A percentile compares a stretch with the other conserved stretches of the same genome.
Conservation (phyloP, 495 filamentous ascomycete species). For the Bathelium albidoporum region DNA sequence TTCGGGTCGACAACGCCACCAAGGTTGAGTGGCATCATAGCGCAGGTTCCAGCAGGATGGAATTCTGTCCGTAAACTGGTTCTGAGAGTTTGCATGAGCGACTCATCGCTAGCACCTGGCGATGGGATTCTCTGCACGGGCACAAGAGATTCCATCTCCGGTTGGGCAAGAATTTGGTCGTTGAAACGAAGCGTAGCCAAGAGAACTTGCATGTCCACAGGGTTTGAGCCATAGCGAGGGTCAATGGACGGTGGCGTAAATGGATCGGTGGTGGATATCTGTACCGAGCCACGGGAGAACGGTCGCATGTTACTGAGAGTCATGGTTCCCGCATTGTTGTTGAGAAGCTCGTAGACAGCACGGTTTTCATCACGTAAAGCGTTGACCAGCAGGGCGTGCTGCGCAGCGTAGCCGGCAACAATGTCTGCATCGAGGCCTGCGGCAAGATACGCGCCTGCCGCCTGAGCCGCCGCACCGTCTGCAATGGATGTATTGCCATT, state of each 20-base stretch:
- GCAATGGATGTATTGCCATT: constrained; percentile 20
- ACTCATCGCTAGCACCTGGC: constrained; percentile 12
- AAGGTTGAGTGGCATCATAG: constrained; percentile 39
- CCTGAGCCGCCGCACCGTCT: constrained; percentile 18
- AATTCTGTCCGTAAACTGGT: constrained; percentile 19
- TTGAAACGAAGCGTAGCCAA: constrained; percentile 30
- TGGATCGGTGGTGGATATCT: constrained; percentile 16
- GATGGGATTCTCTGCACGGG: constrained; percentile 23
- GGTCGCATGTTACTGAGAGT: constrained; percentile 24
- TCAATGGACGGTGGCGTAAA: constrained; percentile 19
- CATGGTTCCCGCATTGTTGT: constrained; percentile 32
- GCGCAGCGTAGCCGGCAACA: constrained; percentile 32
- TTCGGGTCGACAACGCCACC: constrained; percentile 42
- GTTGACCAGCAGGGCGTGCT: constrained; percentile 26
- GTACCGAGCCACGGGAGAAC: constrained; percentile 20
- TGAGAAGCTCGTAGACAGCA: constrained; percentile 33
- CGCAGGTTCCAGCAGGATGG: constrained; percentile 37
- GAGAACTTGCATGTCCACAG: constrained; percentile 35
- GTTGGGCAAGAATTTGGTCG: constrained; percentile 27
- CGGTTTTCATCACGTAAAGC: constrained; percentile 30
- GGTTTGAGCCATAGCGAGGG: constrained; percentile 32
- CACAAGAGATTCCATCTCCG: constrained; percentile 26
- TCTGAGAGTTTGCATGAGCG: constrained; percentile 12
- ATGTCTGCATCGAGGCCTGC: constrained; percentile 31
- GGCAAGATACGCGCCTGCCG: constrained; percentile 23